Evolutionary conservation across 208 protist species (phyloP), one percentile per base, ranked within the genome.

Genomic region (Balamuthia mandrillaris): DNA sequence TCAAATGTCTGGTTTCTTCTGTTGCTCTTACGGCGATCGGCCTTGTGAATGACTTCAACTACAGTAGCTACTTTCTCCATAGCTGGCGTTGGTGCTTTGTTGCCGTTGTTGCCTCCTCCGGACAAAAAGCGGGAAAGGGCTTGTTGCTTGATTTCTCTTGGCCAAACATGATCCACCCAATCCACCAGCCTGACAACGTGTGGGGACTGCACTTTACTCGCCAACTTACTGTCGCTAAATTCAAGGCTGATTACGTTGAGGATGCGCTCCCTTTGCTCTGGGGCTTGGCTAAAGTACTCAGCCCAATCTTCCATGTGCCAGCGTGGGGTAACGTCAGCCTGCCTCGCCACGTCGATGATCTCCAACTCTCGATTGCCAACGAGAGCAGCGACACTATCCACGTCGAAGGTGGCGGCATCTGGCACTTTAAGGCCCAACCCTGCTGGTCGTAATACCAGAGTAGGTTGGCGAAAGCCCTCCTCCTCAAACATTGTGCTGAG

Each of bases 171-270:
- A 45, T 90, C 81, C 29, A 88, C 61, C 85, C 85, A 88, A 45
- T 88, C 88, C 1, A 86, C 27, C 24, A 86, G 27, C 7, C 88
- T 58, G 1, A 88, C 88, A n/a, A 87, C 31, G 31, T 52, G 33
- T 5, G 88, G 88, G n/a, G 70, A 31, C n/a, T n/a, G 52, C 1
- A 90, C 81, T 7, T 42, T 31, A 1, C 82, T 35, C 10, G 56
- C 60, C 14, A 90, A 60, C 27, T 31, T 29, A 14, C 79, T 90
- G 1, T 45, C 56, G 33, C 51, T 84, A 44, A 90, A 88, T 44
- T 90, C 88, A 0, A 90, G 75, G 31, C 74, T 86, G 41, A 90
- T 88, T 4, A 90, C 70, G 60, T 90, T 90, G 54, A 85, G 72
- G 5, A 86, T 63, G 1, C 77, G 68, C 31, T 18, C 42, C 2